Conservation (phyloP, 73 alveolate genomes). For the Tetrahymena borealis region DNA sequence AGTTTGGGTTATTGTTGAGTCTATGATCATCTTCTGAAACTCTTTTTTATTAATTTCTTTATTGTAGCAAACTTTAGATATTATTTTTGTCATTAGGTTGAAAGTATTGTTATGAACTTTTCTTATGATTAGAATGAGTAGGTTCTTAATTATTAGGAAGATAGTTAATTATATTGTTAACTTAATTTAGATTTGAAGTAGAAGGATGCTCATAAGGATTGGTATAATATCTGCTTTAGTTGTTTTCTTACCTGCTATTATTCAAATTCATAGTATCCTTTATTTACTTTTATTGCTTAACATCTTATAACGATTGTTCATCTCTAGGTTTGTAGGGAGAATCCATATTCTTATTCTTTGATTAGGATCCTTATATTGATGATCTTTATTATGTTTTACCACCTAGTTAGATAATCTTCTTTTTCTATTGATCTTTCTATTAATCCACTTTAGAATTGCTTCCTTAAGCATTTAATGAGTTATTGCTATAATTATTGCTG, state of each 20-base stretch:
- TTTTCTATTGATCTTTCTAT: neutral
- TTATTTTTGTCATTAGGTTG: neutral
- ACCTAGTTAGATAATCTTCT: neutral
- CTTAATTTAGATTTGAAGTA: too few relatives aligned
- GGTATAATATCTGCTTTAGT: too few relatives aligned
- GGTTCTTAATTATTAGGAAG: neutral
- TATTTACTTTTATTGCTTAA: too few relatives aligned
- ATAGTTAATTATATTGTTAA: neutral
- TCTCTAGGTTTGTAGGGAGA: neutral
- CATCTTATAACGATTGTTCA: too few relatives aligned
- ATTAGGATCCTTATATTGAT: neutral
- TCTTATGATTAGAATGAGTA: neutral
- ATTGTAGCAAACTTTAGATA: neutral
- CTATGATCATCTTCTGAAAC: neutral
- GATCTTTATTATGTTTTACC: neutral
- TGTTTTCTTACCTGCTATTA: too few relatives aligned
- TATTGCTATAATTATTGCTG: neutral
- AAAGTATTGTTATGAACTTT: neutral
- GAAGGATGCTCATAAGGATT: too few relatives aligned
- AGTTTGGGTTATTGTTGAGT: neutral
- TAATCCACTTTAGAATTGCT: neutral
- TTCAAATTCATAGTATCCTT: too few relatives aligned
- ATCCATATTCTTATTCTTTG: neutral
- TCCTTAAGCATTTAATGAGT: neutral
- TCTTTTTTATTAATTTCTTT: neutral